Percentiles rank a stretch among this genome's conserved stretches.
Conservation (phyloP, 2,329 filamentous ascomycete species). For the Colletotrichum higginsianum region DNA sequence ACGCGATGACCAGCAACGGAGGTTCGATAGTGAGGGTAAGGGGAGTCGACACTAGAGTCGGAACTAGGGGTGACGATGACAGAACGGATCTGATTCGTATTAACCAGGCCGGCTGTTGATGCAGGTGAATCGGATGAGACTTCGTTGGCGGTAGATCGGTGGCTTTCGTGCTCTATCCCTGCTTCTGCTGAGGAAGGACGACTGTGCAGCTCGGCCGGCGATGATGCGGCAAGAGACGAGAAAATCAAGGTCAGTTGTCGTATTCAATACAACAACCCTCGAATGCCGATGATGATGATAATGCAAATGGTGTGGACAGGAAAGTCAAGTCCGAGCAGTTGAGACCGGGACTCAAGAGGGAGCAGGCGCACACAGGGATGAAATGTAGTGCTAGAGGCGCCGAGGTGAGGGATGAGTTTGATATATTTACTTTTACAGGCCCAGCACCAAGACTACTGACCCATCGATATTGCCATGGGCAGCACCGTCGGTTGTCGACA, state of each 20-base stretch:
- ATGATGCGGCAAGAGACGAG: not conserved
- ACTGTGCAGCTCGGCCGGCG: not conserved
- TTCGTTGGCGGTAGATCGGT: slow-evolving; percentile 4
- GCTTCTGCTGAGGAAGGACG: slow-evolving; percentile 11
- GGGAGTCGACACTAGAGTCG: slow-evolving; percentile 14
- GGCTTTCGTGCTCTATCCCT: slow-evolving; percentile 21
- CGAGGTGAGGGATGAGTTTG: slow-evolving; percentile 36
- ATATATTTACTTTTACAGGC: slow-evolving; percentile 43
- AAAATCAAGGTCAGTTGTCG: slow-evolving; percentile 22
- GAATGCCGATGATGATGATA: slow-evolving; percentile 24
- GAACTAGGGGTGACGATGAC: slow-evolving; percentile 1
- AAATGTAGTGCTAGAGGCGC: slow-evolving; percentile 36
- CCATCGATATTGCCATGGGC: slow-evolving; percentile 4
- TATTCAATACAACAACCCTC: slow-evolving; percentile 40
- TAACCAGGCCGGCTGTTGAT: slow-evolving; percentile 36
- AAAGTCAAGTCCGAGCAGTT: slow-evolving; percentile 21
- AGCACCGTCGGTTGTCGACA: slow-evolving; percentile 12
- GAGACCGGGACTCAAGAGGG: slow-evolving; percentile 29
- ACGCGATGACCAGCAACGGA: slow-evolving; percentile 26
- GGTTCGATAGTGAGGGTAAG: not conserved
- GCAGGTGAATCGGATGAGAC: slow-evolving; percentile 20
- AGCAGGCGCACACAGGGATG: slow-evolving; percentile 37
- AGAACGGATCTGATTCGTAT: slow-evolving; percentile 23
- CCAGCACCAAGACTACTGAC: slow-evolving; percentile 17
- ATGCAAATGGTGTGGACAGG: slow-evolving; percentile 30